Conservation (phyloP, 495 filamentous ascomycete species). For the Podospora didyma region DNA sequence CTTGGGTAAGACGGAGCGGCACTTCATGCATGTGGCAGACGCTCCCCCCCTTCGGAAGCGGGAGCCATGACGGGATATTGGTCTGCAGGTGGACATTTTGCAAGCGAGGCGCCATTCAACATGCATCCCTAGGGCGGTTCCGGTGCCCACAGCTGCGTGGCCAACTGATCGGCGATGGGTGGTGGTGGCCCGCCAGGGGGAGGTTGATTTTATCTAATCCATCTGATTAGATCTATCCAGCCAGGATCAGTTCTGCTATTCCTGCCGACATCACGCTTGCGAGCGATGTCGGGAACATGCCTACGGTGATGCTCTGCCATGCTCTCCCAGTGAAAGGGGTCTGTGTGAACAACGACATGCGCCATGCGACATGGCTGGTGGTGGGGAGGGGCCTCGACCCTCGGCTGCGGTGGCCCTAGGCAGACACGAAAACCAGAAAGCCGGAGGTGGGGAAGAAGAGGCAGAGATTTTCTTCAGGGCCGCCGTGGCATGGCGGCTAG, state of each 20-base stretch:
- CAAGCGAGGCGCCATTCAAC: too few species aligned
- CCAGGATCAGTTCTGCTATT: background rate
- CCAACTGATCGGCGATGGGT: background rate
- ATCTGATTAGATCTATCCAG: constrained; percentile 24
- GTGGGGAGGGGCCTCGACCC: background rate
- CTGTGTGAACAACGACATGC: background rate
- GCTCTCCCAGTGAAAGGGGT: background rate
- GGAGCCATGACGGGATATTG: background rate
- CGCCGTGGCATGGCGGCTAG: constrained; percentile 4
- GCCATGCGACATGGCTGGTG: background rate
- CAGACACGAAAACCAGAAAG: background rate
- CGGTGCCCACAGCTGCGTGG: too few species aligned
- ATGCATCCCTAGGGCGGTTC: too few species aligned
- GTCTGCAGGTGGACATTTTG: background rate
- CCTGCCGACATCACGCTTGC: background rate
- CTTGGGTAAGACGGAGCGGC: too few species aligned
- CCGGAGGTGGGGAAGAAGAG: background rate
- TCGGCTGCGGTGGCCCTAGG: background rate
- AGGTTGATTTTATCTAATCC: constrained; percentile 24
- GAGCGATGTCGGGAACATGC: background rate
- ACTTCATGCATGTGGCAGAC: background rate
- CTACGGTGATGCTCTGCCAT: too few species aligned
- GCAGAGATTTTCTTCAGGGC: constrained; percentile 2
- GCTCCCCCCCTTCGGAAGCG: background rate
- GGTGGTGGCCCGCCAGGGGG: background rate